phyloP scores from a whole-genome alignment of 2,329 filamentous ascomycete species.

The Podosphaera xanthii region DNA sequence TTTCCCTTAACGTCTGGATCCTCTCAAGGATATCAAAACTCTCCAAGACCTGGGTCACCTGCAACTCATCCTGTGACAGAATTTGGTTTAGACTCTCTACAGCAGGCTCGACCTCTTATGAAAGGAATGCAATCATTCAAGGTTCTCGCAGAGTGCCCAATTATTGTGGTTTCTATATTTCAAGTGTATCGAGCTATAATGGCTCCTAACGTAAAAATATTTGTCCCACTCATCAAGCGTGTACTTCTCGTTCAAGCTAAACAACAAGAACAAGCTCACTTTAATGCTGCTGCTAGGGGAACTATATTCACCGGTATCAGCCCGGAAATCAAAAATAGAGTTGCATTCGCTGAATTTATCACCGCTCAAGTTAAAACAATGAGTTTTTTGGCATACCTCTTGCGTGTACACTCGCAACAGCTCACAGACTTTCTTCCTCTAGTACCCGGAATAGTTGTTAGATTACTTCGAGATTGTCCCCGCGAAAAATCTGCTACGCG shows the following conservation, averaged over 20 bases:
- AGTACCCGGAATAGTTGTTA: conserved; percentile 72
- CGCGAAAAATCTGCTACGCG: conserved; percentile 80
- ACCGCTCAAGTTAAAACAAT: conserved; percentile 98
- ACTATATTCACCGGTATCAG: conserved; percentile 84
- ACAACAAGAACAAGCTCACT: conserved; percentile 79
- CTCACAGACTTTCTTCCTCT: conserved; percentile 70
- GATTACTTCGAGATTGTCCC: conserved; percentile 79
- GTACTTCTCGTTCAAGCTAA: conserved; percentile 75
- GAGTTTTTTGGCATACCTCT: conserved; percentile 87
- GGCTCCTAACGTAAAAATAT: conserved; percentile 64
- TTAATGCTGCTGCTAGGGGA: conserved; percentile 55
- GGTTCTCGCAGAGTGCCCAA: conserved; percentile 89
- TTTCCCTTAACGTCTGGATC: conserved; percentile 44
- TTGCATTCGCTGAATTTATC: conserved; percentile 91
- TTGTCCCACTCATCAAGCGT: conserved; percentile 82
- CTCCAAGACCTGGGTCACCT: conserved; percentile 73
- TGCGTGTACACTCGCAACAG: conserved; percentile 70
- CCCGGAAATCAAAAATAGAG: conserved; percentile 76
- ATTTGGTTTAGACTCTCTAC: conserved; percentile 57
- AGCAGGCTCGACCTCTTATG: conserved; percentile 56
- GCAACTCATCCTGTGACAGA: conserved; percentile 54
- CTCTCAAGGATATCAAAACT: conserved; percentile 49
- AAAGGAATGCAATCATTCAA: conserved; percentile 99
- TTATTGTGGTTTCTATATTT: conserved; percentile 96
- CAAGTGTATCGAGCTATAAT: conserved; percentile 73